Conservation (phyloP, 2,329 filamentous ascomycete species). For the Fusarium nurragi region DNA sequence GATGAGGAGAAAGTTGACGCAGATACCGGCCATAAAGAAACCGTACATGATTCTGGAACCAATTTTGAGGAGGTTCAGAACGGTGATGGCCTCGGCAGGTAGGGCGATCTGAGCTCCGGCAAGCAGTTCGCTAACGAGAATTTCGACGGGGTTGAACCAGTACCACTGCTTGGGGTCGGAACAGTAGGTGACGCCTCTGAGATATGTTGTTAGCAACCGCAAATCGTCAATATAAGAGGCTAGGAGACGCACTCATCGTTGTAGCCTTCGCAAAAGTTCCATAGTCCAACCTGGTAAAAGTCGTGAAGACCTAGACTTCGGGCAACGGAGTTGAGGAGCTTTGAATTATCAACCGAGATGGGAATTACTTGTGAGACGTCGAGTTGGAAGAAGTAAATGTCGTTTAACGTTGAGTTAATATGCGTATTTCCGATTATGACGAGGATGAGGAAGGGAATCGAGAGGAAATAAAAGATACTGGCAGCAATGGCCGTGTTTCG, state of each 20-base stretch:
- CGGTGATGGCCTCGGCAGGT: slow-evolving; percentile 75
- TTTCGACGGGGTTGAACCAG: slow-evolving; percentile 91
- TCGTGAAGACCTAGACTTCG: slow-evolving; percentile 88
- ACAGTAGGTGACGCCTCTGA: slow-evolving; percentile 78
- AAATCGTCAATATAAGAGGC: background rate
- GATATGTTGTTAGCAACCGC: slow-evolving; percentile 51
- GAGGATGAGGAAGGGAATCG: slow-evolving; percentile 81
- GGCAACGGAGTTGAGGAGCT: slow-evolving; percentile 86
- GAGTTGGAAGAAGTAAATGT: slow-evolving; percentile 86
- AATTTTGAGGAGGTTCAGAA: slow-evolving; percentile 77
- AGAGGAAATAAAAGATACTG: slow-evolving; percentile 75
- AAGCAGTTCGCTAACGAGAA: slow-evolving; percentile 82
- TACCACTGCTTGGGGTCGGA: slow-evolving; percentile 75
- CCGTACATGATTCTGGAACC: slow-evolving; percentile 89
- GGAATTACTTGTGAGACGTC: slow-evolving; percentile 85
- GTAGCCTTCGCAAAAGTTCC: slow-evolving; percentile 93
- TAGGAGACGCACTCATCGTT: slow-evolving; percentile 60
- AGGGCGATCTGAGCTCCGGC: slow-evolving; percentile 84
- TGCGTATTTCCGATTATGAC: slow-evolving; percentile 80
- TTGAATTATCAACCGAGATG: slow-evolving; percentile 73
- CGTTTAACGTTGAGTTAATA: slow-evolving; percentile 67
- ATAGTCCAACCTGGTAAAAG: slow-evolving; percentile 92
- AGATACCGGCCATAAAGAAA: slow-evolving; percentile 78
- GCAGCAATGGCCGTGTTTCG: slow-evolving; percentile 71
- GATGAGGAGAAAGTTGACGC: slow-evolving; percentile 77